A percentile compares a stretch with the other conserved stretches of the same genome.
Evolutionary conservation across 768 basidiomycete genomes (phyloP).

Genomic region (Tulasnella sp.): DNA sequence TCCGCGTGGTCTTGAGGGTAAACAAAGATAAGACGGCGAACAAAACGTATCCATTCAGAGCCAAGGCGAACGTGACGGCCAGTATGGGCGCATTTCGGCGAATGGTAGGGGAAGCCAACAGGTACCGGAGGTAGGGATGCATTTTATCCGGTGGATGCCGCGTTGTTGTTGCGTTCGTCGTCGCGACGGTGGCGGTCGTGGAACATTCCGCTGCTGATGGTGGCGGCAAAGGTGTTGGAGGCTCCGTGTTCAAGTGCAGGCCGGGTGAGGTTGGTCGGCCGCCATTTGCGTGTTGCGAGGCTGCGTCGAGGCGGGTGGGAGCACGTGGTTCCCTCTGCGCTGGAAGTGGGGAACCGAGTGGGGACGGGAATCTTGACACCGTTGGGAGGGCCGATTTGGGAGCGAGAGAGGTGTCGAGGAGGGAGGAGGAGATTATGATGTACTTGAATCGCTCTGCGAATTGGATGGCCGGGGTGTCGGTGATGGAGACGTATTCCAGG

Average conservation of each 20-base stretch:
- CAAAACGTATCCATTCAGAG: conserved; percentile 26
- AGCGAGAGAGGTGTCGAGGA: conserved; percentile 64
- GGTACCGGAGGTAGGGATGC: conserved; percentile 9
- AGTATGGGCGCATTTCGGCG: conserved; percentile 27
- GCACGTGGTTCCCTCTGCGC: not conserved
- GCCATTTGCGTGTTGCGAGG: not conserved
- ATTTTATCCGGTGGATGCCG: not conserved
- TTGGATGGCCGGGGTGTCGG: conserved; percentile 43
- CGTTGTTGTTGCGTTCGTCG: not conserved
- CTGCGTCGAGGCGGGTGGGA: conserved; percentile 38
- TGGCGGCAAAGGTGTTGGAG: not conserved
- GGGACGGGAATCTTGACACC: conserved; percentile 52
- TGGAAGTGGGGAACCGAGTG: conserved; percentile 43
- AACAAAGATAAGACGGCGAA: conserved; percentile 10
- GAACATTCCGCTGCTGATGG: not conserved
- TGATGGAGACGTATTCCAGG: conserved; percentile 17
- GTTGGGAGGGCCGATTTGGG: conserved; percentile 44
- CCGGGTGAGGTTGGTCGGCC: conserved; percentile 1
- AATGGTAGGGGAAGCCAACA: conserved; percentile 12
- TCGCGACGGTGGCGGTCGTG: not conserved
- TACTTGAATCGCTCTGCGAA: conserved; percentile 85
- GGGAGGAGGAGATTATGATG: conserved; percentile 76
- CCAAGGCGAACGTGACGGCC: not conserved
- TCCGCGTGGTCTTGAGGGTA: conserved; percentile 23
- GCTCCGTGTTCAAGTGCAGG: conserved; percentile 26